A percentile compares a stretch with the other conserved stretches of the same genome.
Conservation (phyloP, 257 asterid genomes). For the Nicotiana noctiflora region DNA sequence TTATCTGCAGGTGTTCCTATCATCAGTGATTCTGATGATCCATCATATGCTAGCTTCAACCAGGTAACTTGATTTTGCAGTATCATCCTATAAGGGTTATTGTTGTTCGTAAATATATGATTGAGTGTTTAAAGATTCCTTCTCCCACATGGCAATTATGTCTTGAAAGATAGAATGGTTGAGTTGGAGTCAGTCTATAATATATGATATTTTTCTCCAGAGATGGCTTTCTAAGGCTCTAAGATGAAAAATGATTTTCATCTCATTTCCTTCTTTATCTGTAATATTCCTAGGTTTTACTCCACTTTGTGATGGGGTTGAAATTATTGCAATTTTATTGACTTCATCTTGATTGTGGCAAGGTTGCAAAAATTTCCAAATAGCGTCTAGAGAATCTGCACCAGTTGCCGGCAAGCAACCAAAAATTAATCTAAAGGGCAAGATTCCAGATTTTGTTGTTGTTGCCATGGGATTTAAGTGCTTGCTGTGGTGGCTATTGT, state of each 20-base stretch:
- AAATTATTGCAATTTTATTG: background rate
- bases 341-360: background rate
- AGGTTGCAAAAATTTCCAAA: constrained; percentile 49
- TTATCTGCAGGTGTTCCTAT: constrained; percentile 51
- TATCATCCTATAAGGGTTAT: background rate
- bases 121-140: background rate
- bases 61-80: constrained; percentile 38
- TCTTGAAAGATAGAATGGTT: background rate
- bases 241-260: background rate
- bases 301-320: background rate
- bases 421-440: constrained; percentile 28
- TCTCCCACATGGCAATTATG: background rate
- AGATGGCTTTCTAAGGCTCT: background rate
- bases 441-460: constrained; percentile 15
- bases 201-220: background rate
- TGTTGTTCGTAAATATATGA: background rate
- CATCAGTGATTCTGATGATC: constrained; percentile 49
- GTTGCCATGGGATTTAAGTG: constrained; percentile 13
- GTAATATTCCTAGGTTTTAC: background rate
- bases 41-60: constrained; percentile 57
- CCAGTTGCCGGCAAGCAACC: constrained; percentile 66
- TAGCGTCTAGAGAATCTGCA: constrained; percentile 36
- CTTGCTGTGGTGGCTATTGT: constrained; percentile 13
- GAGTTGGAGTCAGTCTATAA: background rate
- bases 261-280: background rate